These are phyloP conservation scores for Chondrus crispus DNA, from an alignment of 23 red algal species.

Conservation along the genomic window DNA sequence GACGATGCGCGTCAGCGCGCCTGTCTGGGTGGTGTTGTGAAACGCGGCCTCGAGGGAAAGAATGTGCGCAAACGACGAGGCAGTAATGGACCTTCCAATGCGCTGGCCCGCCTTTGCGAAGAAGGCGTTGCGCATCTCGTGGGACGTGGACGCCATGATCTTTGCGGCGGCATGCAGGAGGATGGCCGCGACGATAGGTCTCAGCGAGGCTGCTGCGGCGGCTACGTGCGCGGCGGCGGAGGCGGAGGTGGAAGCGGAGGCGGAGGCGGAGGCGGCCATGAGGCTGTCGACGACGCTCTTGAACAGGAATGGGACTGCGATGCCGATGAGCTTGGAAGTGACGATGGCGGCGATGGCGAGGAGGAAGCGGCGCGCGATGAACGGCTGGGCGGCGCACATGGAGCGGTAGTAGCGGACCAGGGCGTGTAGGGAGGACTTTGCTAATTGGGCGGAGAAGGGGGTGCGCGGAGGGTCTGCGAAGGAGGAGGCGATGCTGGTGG, in stretches of 20 bases:
- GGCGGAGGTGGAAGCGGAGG: not conserved
- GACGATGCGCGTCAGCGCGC: slow-evolving; percentile 74
- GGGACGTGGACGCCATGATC: slow-evolving; percentile 46
- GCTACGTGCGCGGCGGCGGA: not conserved
- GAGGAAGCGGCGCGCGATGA: slow-evolving; percentile 36
- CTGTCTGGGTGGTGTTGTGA: slow-evolving; percentile 41
- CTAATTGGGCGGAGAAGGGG: not conserved
- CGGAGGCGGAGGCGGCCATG: not conserved
- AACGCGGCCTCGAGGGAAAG: slow-evolving; percentile 72
- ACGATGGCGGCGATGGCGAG: slow-evolving; percentile 32
- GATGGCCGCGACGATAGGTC: not conserved
- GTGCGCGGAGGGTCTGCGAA: not conserved
- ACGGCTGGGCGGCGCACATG: slow-evolving; percentile 29
- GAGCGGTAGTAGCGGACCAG: slow-evolving; percentile 16
- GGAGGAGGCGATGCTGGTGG: not conserved
- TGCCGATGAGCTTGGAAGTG: slow-evolving; percentile 28
- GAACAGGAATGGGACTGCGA: slow-evolving; percentile 40
- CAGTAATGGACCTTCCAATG: slow-evolving; percentile 80
- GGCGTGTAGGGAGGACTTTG: slow-evolving; percentile 32
- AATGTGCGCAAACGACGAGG: slow-evolving; percentile 77
- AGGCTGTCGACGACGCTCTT: slow-evolving; percentile 40
- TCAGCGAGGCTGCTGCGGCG: not conserved
- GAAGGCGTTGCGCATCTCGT: slow-evolving; percentile 81
- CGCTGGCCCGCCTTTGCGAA: slow-evolving; percentile 79
- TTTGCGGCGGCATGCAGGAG: slow-evolving; percentile 55